Evolutionary conservation across 495 filamentous ascomycete genomes (phyloP), one percentile per base, ranked within the genome.

Genomic region (Astrocystis sublimbata): DNA sequence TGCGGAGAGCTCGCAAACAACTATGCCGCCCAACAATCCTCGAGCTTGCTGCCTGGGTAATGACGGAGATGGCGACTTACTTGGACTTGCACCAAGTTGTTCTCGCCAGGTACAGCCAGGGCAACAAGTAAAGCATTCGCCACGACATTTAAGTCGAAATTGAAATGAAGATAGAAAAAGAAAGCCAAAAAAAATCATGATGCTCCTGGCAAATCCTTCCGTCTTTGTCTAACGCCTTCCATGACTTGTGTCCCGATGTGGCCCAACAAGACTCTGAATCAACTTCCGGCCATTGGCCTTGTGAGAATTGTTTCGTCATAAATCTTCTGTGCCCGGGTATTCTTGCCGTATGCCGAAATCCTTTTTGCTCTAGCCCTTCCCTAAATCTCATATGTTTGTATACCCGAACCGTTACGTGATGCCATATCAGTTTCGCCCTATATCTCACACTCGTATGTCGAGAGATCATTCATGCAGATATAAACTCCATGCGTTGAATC

Each of bases 141-240:
- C 62, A 54, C 62, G 35, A 15, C 43, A 28, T 40, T 55, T 51
- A 8, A 35, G 35, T 62, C 51, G 31, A 56, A 55, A 41, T 33
- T 28, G 36, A 31, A 42, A 49, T 46, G 50, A 21, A 59, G 56
- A 59, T 58, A 38, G 2, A 38, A 55, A 56, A 62, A 30, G 38
- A 42, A 54, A 30, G 50, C 36, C 65, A 62, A 21, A 50, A 33
- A 53, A 62, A 60, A 61, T n/a, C n/a, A n/a, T 36, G 63, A 67
- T 62, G 58, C 30, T 68, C 59, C 67, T 60, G 33, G 61, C 65
- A 70, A 62, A 58, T 43, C 68, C 67, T 53, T 23, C 68, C 65
- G 68, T 72, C 67, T 72, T 72, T 72, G 65, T 43, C 68, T 60
- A 72, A 70, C 70, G 67, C 70, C 70, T 30, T 53, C 68, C 65